Conservation (phyloP, 2,329 filamentous ascomycete species). For the Fusarium sp. region DNA sequence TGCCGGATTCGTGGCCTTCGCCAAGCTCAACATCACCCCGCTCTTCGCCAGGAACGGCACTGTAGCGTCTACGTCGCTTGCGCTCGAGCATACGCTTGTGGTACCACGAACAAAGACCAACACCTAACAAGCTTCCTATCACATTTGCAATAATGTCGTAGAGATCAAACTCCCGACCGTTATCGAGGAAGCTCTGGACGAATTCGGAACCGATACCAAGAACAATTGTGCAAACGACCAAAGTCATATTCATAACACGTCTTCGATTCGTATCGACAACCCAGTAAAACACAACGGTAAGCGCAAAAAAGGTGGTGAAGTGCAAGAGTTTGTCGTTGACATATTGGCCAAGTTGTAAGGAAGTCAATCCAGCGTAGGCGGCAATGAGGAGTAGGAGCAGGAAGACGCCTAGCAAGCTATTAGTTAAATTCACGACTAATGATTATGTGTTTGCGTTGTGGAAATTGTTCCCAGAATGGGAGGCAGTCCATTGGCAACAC, state of each 20-base stretch:
- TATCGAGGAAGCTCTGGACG: constrained; percentile 78
- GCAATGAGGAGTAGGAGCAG: constrained; percentile 76
- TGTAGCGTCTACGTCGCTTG: constrained; percentile 77
- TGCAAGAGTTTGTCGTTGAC: constrained; percentile 94
- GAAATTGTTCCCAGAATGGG: background rate
- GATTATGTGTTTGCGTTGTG: background rate
- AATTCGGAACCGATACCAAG: constrained; percentile 80
- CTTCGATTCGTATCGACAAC: constrained; percentile 90
- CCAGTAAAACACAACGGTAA: constrained; percentile 95
- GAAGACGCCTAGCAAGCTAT: constrained; percentile 67
- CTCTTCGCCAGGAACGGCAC: constrained; percentile 71
- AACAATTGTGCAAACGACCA: constrained; percentile 78
- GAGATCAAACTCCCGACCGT: constrained; percentile 76
- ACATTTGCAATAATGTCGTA: constrained; percentile 91
- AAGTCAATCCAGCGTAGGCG: constrained; percentile 82
- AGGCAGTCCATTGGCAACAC: background rate
- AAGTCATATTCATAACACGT: constrained; percentile 83
- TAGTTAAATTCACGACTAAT: background rate
- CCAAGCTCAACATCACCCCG: constrained; percentile 81
- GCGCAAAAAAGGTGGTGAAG: constrained; percentile 85
- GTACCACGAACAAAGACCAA: constrained; percentile 87
- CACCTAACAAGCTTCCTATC: constrained; percentile 75
- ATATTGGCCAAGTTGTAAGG: constrained; percentile 62
- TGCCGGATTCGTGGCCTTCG: constrained; percentile 73
- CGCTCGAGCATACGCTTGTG: constrained; percentile 95